Conservation (phyloP, 2,329 filamentous ascomycete species). For the Davidsoniella eucalypti region DNA sequence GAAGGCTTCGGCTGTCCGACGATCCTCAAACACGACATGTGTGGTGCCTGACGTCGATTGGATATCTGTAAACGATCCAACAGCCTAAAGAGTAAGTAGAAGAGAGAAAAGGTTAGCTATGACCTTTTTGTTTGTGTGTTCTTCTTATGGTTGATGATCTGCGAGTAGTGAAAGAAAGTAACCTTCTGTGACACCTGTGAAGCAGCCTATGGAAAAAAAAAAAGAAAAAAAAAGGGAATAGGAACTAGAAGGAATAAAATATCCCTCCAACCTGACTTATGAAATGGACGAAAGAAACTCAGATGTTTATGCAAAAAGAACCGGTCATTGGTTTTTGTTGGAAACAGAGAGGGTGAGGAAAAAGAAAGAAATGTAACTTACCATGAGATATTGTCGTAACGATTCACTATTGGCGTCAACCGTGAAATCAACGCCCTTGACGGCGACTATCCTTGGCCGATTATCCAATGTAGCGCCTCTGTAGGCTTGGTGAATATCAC, state of each 20-base stretch:
- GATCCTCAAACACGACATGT: constrained; percentile 47
- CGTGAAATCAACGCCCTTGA: constrained; percentile 49
- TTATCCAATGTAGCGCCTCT: constrained; percentile 58
- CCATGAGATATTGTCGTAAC: constrained; percentile 54
- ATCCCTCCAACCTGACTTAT: no score
- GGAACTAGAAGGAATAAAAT: no score
- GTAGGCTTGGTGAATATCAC: constrained; percentile 37
- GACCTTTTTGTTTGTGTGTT: no score
- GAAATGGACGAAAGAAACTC: no score
- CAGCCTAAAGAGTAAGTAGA: constrained; percentile 26
- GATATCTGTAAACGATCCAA: constrained; percentile 46
- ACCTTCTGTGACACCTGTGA: no score
- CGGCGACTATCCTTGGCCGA: constrained; percentile 48
- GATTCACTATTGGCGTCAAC: constrained; percentile 47
- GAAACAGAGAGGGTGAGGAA: no score
- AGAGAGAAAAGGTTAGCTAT: background rate
- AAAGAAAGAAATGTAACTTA: constrained; percentile 23
- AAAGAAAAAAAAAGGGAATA: no score
- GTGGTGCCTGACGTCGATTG: constrained; percentile 30
- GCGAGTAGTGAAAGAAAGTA: no score
- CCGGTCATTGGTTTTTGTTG: no score
- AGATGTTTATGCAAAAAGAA: no score
- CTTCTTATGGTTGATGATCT: no score
- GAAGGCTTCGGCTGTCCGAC: constrained; percentile 55
- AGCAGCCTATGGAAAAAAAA: no score